Base-by-base conservation (phyloP, 768 basidiomycete species). In the Hygrocybe coccinea region DNA sequence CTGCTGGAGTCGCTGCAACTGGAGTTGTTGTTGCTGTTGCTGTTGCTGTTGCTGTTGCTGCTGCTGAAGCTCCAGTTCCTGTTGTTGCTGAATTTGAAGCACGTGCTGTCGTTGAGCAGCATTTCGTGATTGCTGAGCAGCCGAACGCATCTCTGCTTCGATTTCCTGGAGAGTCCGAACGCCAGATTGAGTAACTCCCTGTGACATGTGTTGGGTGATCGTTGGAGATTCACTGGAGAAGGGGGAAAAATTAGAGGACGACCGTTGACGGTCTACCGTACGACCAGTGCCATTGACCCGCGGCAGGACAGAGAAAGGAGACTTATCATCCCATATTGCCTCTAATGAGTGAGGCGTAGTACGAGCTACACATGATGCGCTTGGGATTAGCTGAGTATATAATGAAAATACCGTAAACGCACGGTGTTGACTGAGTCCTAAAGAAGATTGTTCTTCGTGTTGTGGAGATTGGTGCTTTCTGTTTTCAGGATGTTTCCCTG, bases 291-390 rank as follows among this genome's bases (percentile, higher is more conserved):
- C 81, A 62, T 80, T 84, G 54, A 69, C 58, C 36, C 80, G 75
- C 38, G 84, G 78, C 57, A 91, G 76, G 49, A 84, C 75, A 35
- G 86, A 87, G 65, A 88, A 87, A 0, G 82, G 81, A 10, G 88
- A 89, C 66, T 80, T 87, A 74, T 91, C 85, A 52, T 88, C 85
- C 89, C 89, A 91, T 63, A 90, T 83, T 12, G 87, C 81, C 62
- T 89, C 87, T 36, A 87, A 73, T 17, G 84, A 83, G 38, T 77
- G 71, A 7, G 69, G 67, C 50, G 70, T 68, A 49, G 76, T 64
- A 59, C 72, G 73, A 60, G 71, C 74, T 75, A 70, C 64, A 38
- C 25, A 47, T 59, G 50, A 60, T 55, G 33, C 25, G 49, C 52
- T n/a, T n/a, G n/a, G 55, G 37, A 15, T 59, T 19, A 56, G 55